phyloP scores from a whole-genome alignment of 306 rosid genomes.

The Ammopiptanthus mongolicus region DNA sequence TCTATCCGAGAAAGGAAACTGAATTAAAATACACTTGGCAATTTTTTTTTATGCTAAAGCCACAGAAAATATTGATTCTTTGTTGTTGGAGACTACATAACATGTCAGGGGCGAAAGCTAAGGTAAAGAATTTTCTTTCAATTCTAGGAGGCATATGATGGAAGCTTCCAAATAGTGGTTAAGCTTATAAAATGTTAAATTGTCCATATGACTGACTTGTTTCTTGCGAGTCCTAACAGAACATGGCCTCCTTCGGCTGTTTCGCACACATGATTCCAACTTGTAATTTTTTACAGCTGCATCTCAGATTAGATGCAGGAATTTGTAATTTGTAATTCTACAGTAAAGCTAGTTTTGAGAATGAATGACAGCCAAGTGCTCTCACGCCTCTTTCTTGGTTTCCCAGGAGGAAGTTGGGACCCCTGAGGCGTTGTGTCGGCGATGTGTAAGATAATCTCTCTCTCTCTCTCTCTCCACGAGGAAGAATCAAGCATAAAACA shows the following conservation, averaged over 20 bases:
- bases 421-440: neutral
- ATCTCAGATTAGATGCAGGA: slow-evolving; percentile 8
- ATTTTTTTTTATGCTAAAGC: neutral
- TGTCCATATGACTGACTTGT: neutral
- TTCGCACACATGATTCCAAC: neutral
- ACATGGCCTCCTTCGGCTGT: neutral
- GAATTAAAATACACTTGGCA: slow-evolving; percentile 7
- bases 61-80: slow-evolving; percentile 7
- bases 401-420: neutral
- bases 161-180: neutral
- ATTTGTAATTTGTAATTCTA: neutral
- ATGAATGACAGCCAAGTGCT: neutral
- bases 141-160: neutral
- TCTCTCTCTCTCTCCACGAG: neutral
- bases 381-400: neutral
- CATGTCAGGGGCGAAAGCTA: neutral
- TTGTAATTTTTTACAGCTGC: slow-evolving; percentile 1
- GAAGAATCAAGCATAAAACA: too few species aligned
- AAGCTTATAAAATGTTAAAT: slow-evolving; percentile 14
- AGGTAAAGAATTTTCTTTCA: neutral
- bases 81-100: neutral
- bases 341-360: neutral
- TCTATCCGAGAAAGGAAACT: slow-evolving; percentile 57
- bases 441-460: neutral
- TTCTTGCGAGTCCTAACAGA: neutral